phyloP scores from a whole-genome alignment of 2,329 filamentous ascomycete genomes.

The Zarea fungicola region DNA sequence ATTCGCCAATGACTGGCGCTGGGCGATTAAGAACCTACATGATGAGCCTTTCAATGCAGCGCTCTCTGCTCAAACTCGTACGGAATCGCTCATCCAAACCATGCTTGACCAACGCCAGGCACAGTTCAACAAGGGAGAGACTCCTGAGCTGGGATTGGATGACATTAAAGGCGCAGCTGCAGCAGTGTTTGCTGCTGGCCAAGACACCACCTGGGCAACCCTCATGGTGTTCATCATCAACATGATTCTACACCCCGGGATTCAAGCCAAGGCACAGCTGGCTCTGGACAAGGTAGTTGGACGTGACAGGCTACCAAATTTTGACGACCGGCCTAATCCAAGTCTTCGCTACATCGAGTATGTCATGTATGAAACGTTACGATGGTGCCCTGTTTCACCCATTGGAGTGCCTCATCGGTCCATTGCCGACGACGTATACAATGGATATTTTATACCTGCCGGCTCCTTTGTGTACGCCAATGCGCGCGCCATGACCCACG shows the following conservation, averaged over 20 bases:
- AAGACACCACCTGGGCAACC: slow-evolving; percentile 40
- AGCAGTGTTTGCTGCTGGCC: slow-evolving; percentile 43
- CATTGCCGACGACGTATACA: slow-evolving; percentile 50
- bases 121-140: slow-evolving; percentile 22
- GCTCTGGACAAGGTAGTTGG: slow-evolving; percentile 45
- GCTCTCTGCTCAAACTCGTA: slow-evolving; percentile 24
- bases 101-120: slow-evolving; percentile 22
- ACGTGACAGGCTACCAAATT: slow-evolving; percentile 37
- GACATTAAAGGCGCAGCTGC: slow-evolving; percentile 47
- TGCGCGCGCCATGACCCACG: slow-evolving; percentile 38
- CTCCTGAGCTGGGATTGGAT: slow-evolving; percentile 31
- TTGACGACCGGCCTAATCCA: slow-evolving; percentile 34
- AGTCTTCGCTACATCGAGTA: slow-evolving; percentile 39
- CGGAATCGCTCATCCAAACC: slow-evolving; percentile 24
- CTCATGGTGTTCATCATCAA: slow-evolving; percentile 41
- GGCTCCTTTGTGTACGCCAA: slow-evolving; percentile 42
- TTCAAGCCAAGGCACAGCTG: slow-evolving; percentile 41
- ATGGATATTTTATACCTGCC: slow-evolving; percentile 52
- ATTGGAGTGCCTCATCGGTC: slow-evolving; percentile 51
- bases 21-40: slow-evolving; percentile 35
- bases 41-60: slow-evolving; percentile 38
- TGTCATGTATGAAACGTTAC: slow-evolving; percentile 41
- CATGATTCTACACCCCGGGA: slow-evolving; percentile 35
- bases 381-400: slow-evolving; percentile 41
- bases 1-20: slow-evolving; percentile 25